Evolutionary conservation across 2,329 filamentous ascomycete genomes (phyloP).

Genomic region (Sporothrix humicola): DNA sequence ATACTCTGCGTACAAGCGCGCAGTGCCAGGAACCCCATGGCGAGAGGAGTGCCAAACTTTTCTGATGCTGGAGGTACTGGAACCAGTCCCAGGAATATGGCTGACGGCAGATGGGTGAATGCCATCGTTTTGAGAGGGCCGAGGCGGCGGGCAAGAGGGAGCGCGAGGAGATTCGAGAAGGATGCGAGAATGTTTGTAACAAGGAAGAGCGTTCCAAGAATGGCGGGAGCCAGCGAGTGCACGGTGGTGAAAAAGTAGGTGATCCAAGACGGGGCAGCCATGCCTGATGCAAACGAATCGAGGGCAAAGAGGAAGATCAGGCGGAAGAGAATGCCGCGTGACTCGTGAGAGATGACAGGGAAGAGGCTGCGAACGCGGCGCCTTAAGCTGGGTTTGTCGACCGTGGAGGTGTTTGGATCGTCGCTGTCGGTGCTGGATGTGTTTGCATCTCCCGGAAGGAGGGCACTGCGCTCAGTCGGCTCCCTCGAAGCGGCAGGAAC

Average conservation of each 20-base stretch:
- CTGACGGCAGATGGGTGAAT: conserved; percentile 73
- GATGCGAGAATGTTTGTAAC: conserved; percentile 59
- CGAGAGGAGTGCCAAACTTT: conserved; percentile 32
- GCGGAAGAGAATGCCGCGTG: conserved; percentile 59
- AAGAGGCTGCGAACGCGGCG: conserved; percentile 47
- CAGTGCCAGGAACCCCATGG: conserved; percentile 63
- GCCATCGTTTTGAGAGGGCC: conserved; percentile 69
- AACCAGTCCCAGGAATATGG: conserved; percentile 68
- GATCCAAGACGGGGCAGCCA: conserved; percentile 59
- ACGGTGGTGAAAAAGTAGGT: conserved; percentile 61
- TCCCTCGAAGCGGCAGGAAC: neutral
- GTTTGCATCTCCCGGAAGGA: neutral
- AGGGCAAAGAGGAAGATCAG: conserved; percentile 54
- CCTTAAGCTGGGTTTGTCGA: neutral
- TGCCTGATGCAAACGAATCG: conserved; percentile 56
- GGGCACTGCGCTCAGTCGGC: neutral
- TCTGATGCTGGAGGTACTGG: conserved; percentile 34
- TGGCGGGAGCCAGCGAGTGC: conserved; percentile 55
- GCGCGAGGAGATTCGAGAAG: conserved; percentile 58
- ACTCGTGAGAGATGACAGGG: conserved; percentile 63
- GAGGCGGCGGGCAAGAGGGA: conserved; percentile 60
- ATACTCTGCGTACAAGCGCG: conserved; percentile 69
- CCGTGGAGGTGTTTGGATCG: neutral
- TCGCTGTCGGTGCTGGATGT: neutral
- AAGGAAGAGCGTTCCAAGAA: conserved; percentile 62